These are phyloP conservation scores for Fomes fomentarius DNA, from an alignment of 1,284 basidiomycete species.

Conservation along the genomic window DNA sequence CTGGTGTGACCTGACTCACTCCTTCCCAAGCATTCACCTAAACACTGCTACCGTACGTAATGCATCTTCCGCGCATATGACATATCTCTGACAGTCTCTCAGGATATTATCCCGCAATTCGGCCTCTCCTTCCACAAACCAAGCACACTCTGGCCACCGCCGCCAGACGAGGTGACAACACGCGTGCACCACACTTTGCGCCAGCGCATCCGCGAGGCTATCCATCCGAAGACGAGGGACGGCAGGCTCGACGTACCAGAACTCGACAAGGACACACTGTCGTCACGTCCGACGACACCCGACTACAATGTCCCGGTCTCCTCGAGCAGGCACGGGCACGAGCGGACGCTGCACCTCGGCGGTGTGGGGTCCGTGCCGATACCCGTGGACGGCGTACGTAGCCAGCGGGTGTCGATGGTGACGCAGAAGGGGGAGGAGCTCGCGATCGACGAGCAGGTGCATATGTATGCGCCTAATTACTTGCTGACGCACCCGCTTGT, in stretches of 20 bases:
- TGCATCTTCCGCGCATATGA: not conserved
- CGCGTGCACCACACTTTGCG: constrained; percentile 67
- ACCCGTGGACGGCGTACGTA: constrained; percentile 23
- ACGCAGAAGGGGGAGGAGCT: constrained; percentile 54
- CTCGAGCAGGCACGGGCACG: too few relatives aligned
- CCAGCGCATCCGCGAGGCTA: constrained; percentile 61
- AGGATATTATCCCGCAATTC: constrained; percentile 77
- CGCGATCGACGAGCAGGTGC: constrained; percentile 74
- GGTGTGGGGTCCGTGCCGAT: constrained; percentile 48
- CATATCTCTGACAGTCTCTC: not conserved
- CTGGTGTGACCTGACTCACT: constrained; percentile 95
- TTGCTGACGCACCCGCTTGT: constrained; percentile 86
- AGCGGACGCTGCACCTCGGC: constrained; percentile 40
- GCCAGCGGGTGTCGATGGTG: constrained; percentile 48
- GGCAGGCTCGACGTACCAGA: not conserved
- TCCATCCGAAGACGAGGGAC: constrained; percentile 37
- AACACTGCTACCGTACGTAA: constrained; percentile 80
- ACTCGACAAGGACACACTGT: not conserved
- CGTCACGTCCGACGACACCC: constrained; percentile 8
- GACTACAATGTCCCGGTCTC: constrained; percentile 16
- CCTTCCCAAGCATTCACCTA: constrained; percentile 85
- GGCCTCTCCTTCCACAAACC: constrained; percentile 82
- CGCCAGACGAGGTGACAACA: constrained; percentile 71
- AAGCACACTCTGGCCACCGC: constrained; percentile 90
- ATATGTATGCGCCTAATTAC: constrained; percentile 88